Evolutionary conservation across 352 stramenopile species (phyloP).

Genomic region (Phytophthora pisi): DNA sequence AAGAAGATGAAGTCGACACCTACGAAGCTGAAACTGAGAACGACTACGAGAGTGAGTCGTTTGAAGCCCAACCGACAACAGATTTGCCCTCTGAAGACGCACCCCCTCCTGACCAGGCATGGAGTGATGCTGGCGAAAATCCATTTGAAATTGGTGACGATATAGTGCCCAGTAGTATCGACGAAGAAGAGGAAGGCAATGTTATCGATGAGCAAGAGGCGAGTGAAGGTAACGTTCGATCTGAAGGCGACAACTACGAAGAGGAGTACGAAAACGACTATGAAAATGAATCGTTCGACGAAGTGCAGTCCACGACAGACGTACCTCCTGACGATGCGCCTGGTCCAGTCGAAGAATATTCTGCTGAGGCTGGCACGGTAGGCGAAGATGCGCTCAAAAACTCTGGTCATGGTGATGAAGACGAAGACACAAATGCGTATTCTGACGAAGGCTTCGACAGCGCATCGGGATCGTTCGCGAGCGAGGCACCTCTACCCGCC

Average conservation of each 20-base stretch:
- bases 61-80: too few species aligned
- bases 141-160: too few species aligned
- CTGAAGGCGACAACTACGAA: constrained; percentile 12
- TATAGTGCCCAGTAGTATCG: not conserved
- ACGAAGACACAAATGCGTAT: constrained; percentile 33
- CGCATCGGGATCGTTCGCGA: constrained; percentile 21
- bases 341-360: not conserved
- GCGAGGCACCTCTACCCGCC: not conserved
- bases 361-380: not conserved
- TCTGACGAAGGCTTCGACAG: constrained; percentile 48
- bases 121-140: too few species aligned
- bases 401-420: constrained; percentile 12
- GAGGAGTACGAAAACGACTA: constrained; percentile 43
- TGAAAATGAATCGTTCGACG: constrained; percentile 58
- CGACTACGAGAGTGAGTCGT: too few species aligned
- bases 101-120: too few species aligned
- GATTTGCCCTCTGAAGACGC: too few species aligned
- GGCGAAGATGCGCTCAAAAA: not conserved
- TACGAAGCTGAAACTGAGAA: too few species aligned
- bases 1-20: too few species aligned
- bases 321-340: constrained; percentile 2
- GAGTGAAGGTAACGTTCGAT: not conserved
- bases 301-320: constrained; percentile 24
- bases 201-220: constrained; percentile 7
- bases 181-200: constrained; percentile 10